phyloP scores from a whole-genome alignment of 139 green algal genomes.

The Chlamydomonas sp. region DNA sequence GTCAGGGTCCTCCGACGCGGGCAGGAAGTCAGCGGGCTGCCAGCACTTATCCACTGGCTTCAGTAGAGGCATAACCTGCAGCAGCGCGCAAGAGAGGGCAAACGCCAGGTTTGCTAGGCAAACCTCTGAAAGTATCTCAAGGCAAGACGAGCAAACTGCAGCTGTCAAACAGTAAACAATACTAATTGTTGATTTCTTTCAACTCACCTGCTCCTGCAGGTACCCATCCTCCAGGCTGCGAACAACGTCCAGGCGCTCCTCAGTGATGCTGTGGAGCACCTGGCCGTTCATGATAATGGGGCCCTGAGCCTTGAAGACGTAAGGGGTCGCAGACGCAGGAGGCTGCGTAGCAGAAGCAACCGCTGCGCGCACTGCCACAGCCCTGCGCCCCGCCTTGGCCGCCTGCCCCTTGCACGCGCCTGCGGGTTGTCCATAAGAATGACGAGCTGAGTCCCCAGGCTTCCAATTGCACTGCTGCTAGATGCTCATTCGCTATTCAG shows the following conservation, averaged over 20 bases:
- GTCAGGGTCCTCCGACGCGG: constrained; percentile 81
- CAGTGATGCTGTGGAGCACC: constrained; percentile 75
- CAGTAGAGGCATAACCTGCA: constrained; percentile 80
- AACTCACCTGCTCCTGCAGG: constrained; percentile 64
- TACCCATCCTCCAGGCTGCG: constrained; percentile 63
- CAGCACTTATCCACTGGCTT: constrained; percentile 90
- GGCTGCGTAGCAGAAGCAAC: constrained; percentile 1
- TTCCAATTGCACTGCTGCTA: no score
- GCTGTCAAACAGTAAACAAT: neutral
- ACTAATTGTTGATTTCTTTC: no score
- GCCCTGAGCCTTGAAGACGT: constrained; percentile 20
- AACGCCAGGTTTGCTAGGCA: neutral
- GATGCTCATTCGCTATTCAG: no score
- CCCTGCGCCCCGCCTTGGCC: neutral
- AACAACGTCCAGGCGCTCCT: constrained; percentile 78
- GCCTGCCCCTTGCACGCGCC: constrained; percentile 17
- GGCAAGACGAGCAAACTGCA: neutral
- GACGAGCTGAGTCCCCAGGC: no score
- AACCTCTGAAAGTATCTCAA: neutral
- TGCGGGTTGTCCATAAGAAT: neutral
- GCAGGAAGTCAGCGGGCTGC: constrained; percentile 97
- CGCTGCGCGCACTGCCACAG: neutral
- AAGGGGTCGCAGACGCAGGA: neutral
- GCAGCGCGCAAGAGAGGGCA: neutral
- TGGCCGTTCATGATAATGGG: constrained; percentile 81